Base-by-base conservation (phyloP, 1,284 basidiomycete species). In the Lignosus rhinocerotis region DNA sequence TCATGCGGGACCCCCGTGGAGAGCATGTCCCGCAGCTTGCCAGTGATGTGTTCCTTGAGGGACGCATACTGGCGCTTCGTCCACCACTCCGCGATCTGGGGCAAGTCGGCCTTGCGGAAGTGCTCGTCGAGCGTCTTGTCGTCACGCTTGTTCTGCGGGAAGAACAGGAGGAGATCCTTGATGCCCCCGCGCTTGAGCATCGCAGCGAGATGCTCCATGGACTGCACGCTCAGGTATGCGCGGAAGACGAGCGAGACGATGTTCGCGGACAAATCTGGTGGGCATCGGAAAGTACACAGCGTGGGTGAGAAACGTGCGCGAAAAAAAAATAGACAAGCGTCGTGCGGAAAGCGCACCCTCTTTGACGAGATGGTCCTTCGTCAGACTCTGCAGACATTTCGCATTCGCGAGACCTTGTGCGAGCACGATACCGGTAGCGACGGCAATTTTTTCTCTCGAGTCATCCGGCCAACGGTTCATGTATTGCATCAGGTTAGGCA, bases 361-460 rank as follows among this genome's bases (percentile, higher is more conserved):
- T 79, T 98, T 98, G 70, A 96, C 84, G 61, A 98, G 84, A 73
- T 97, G 94, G 67, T 98, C 96, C 76, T 94, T 96, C 66, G 91
- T 88, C 67, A 98, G 79, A 73, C 85, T 89, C 69, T 85, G 82
- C 53, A 98, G 80, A 72, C 92, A 92, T 67, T 83, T 80, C 16
- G 92, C 85, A 62, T 83, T 84, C 60, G 87, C 87, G 61, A 96
- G 86, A 56, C 92, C 88, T 70, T 93, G 90, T 43, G 91, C 83
- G 62, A 97, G 80, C 69, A 97, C 76, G 31, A 96, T 83, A 33
- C 94, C 95, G 25, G 85, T 84, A 8, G 93, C 86, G 60, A 88
- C 80, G 30, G 92, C 86, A 55, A 98, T 80, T 78, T 95, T 96
- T 69, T 93, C 87, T 63, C 88, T 85, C 76, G 92, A 86, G 21